Evolutionary conservation across 257 asterid genomes (phyloP).

Genomic region (Datura wrightii): DNA sequence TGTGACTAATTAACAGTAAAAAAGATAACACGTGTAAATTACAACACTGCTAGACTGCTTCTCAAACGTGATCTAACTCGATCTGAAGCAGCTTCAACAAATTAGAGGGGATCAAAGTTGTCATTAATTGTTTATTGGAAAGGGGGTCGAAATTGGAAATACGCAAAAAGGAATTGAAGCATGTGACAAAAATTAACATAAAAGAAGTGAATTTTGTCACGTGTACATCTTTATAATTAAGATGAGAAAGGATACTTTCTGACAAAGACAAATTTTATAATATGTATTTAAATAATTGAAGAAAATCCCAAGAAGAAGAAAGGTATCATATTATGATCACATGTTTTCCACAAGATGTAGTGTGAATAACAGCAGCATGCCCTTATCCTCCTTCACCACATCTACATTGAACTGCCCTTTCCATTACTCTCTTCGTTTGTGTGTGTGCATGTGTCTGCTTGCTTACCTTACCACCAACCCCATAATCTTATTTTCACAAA

Average conservation of each 20-base stretch:
- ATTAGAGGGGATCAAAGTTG: too few species aligned
- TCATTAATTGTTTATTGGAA: neutral
- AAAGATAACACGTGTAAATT: too few species aligned
- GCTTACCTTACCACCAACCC: neutral
- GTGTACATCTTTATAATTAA: neutral
- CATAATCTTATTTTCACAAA: too few species aligned
- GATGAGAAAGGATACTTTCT: neutral
- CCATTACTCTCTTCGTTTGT: neutral
- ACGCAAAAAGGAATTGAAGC: neutral
- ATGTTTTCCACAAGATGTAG: conserved; percentile 23
- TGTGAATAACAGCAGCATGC: conserved; percentile 18
- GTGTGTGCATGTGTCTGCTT: neutral
- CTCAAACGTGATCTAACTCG: too few species aligned
- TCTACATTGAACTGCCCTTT: neutral
- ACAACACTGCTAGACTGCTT: too few species aligned
- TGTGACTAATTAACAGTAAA: too few species aligned
- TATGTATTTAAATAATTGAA: neutral
- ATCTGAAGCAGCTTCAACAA: too few species aligned
- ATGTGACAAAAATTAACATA: neutral
- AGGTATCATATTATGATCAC: neutral
- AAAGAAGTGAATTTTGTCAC: neutral
- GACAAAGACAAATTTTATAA: neutral
- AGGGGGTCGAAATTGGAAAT: neutral
- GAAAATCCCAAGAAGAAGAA: neutral
- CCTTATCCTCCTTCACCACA: neutral